These are phyloP conservation scores for Trichoderma hamatum DNA, from an alignment of 2,329 filamentous ascomycete species.

Conservation along the genomic window DNA sequence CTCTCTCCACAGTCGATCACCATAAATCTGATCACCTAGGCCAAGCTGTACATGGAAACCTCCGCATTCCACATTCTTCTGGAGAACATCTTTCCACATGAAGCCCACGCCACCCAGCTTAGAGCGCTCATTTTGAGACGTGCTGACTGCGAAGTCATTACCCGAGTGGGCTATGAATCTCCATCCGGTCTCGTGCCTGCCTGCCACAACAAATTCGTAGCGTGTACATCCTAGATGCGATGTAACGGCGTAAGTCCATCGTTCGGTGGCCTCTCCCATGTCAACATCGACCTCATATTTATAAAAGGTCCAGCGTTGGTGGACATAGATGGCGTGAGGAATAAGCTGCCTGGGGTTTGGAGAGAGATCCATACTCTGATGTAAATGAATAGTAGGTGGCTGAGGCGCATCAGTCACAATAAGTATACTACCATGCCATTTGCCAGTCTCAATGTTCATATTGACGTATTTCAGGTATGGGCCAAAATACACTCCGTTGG, in stretches of 20 bases:
- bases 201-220: conserved; percentile 95
- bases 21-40: conserved; percentile 92
- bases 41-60: conserved; percentile 95
- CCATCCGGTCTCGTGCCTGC: conserved; percentile 88
- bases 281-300: conserved; percentile 88
- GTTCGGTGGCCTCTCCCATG: conserved; percentile 83
- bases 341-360: conserved; percentile 89
- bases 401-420: conserved; percentile 89
- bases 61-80: conserved; percentile 94
- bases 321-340: conserved; percentile 78
- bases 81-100: conserved; percentile 99
- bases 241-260: conserved; percentile 98
- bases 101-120: conserved; percentile 87
- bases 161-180: conserved; percentile 94
- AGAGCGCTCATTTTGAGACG: conserved; percentile 81
- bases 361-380: conserved; percentile 85
- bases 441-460: conserved; percentile 89
- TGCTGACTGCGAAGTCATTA: conserved; percentile 90
- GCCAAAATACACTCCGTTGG: conserved; percentile 97
- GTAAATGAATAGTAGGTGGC: conserved; percentile 93
- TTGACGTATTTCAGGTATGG: conserved; percentile 95
- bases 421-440: conserved; percentile 93
- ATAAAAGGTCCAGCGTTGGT: conserved; percentile 95
- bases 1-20: conserved; percentile 94
- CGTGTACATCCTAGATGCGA: conserved; percentile 96